These are phyloP conservation scores for Haematococcus sp. DNA, from an alignment of 139 green algal species.

Conservation along the genomic window DNA sequence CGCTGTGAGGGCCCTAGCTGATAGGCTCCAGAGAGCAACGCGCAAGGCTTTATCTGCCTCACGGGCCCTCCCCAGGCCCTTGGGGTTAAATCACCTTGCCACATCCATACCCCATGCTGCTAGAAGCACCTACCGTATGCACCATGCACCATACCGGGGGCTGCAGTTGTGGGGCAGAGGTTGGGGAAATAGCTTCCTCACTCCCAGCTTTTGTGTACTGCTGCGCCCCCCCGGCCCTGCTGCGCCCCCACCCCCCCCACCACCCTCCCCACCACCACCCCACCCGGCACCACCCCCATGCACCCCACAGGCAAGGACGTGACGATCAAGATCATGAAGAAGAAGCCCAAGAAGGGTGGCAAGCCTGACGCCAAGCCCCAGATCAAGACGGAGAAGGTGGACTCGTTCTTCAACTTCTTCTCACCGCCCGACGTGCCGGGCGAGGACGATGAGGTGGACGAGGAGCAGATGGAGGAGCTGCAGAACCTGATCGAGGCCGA, in stretches of 20 bases:
- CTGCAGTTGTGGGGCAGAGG: no score
- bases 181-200: no score
- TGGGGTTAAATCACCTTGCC: not conserved
- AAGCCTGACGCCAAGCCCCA: slow-evolving; percentile 68
- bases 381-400: slow-evolving; percentile 84
- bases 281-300: not conserved
- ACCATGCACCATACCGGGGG: no score
- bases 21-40: no score
- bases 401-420: slow-evolving; percentile 97
- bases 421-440: slow-evolving; percentile 77
- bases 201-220: not conserved
- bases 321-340: slow-evolving; percentile 93
- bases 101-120: not conserved
- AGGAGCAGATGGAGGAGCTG: slow-evolving; percentile 88
- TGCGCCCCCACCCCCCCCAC: no score
- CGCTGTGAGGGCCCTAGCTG: no score
- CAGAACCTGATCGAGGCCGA: slow-evolving; percentile 83
- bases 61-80: no score
- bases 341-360: slow-evolving; percentile 89
- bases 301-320: slow-evolving; percentile 70
- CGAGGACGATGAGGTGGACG: slow-evolving; percentile 76
- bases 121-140: no score
- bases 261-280: no score
- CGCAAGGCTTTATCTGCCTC: no score
- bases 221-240: not conserved